Evolutionary conservation across 176 grass and related monocot genomes (phyloP).

Genomic region (Eremochloa ophiuroides): DNA sequence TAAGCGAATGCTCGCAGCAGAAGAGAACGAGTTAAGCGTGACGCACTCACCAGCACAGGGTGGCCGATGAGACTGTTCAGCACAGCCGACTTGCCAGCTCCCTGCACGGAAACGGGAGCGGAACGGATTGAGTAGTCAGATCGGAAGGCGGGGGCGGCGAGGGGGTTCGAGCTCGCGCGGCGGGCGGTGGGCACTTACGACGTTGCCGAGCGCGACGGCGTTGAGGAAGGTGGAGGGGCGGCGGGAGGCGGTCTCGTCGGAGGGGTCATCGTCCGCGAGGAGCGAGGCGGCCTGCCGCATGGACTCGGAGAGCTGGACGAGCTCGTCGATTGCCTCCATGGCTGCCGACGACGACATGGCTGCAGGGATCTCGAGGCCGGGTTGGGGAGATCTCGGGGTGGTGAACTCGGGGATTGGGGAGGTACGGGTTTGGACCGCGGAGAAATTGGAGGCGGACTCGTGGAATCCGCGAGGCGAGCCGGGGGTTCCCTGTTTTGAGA

Average conservation of each 20-base stretch:
- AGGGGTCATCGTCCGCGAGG: slow-evolving; percentile 86
- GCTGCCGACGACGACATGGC: slow-evolving; percentile 52
- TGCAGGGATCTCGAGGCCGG: slow-evolving; percentile 42
- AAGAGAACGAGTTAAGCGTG: not conserved
- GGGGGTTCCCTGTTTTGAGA: not conserved
- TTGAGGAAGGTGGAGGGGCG: slow-evolving; percentile 87
- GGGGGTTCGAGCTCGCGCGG: not conserved
- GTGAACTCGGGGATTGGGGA: not conserved
- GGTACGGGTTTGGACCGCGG: slow-evolving; percentile 2
- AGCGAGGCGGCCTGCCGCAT: slow-evolving; percentile 87
- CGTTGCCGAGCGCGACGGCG: slow-evolving; percentile 92
- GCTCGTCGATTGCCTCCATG: slow-evolving; percentile 95
- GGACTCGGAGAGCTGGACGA: slow-evolving; percentile 77
- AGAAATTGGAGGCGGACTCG: slow-evolving; percentile 34
- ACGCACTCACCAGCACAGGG: slow-evolving; percentile 74
- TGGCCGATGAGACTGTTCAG: slow-evolving; percentile 96
- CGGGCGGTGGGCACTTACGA: slow-evolving; percentile 46
- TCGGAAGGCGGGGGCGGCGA: not conserved
- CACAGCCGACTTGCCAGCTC: slow-evolving; percentile 88
- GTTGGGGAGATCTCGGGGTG: slow-evolving; percentile 50
- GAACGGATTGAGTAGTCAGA: slow-evolving; percentile 35
- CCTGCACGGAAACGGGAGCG: slow-evolving; percentile 48
- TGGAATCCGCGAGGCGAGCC: slow-evolving; percentile 21
- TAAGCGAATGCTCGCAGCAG: slow-evolving; percentile 13
- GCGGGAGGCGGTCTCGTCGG: slow-evolving; percentile 53